A percentile compares a stretch with the other conserved stretches of the same genome.
Evolutionary conservation across 306 rosid genomes (phyloP).

Genomic region (Trichosanthes cucumerina): DNA sequence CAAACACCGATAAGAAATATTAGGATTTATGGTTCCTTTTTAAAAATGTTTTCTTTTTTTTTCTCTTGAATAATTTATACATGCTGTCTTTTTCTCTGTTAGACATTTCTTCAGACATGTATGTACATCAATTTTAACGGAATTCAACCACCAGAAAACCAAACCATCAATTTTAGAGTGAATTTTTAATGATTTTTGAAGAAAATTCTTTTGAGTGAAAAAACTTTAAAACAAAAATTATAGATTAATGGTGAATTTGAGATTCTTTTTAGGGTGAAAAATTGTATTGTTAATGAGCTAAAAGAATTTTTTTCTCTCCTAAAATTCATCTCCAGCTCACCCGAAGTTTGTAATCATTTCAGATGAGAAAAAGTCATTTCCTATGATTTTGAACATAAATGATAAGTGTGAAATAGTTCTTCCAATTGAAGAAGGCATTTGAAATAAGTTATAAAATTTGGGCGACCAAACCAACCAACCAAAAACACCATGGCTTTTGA

Average conservation of each 20-base stretch:
- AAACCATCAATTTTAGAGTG: neutral
- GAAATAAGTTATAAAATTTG: neutral
- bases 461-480: neutral
- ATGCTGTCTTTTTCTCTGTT: neutral
- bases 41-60: neutral
- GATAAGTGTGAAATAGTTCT: neutral
- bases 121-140: neutral
- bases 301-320: neutral
- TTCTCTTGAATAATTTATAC: neutral
- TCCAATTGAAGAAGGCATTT: neutral
- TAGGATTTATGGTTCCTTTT: neutral
- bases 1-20: neutral
- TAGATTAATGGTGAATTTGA: too few relatives aligned
- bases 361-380: neutral
- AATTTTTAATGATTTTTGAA: neutral
- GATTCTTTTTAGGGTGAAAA: too few relatives aligned
- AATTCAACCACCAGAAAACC: neutral
- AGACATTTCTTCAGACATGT: neutral
- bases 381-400: neutral
- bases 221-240: neutral
- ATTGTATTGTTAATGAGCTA: too few relatives aligned
- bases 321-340: neutral
- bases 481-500: neutral
- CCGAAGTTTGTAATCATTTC: too few relatives aligned
- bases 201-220: neutral